A percentile compares a stretch with the other conserved stretches of the same genome.
Evolutionary conservation across 116 monocot genomes (phyloP).

Genomic region (Thalassia testudinum): DNA sequence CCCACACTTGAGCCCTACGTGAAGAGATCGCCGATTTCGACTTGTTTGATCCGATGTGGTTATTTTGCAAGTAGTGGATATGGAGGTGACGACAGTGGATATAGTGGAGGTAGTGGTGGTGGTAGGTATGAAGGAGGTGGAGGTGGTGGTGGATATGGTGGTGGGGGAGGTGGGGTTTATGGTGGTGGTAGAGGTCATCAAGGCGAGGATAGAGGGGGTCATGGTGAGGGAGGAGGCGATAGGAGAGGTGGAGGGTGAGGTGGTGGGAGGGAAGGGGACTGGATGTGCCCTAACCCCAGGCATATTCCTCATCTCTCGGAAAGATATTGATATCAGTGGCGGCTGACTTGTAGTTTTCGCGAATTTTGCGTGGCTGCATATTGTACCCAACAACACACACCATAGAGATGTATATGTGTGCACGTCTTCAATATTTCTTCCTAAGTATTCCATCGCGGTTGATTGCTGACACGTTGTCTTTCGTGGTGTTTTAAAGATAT

Average conservation of each 20-base stretch:
- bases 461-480: no score
- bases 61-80: slow-evolving; percentile 5
- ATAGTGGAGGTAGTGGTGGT: neutral
- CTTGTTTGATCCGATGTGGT: neutral
- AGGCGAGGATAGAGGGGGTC: slow-evolving; percentile 8
- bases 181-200: slow-evolving; percentile 5
- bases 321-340: no score
- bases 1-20: no score
- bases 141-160: no score
- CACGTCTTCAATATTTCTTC: no score
- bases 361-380: no score
- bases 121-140: slow-evolving; percentile 8
- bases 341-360: no score
- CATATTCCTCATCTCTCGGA: slow-evolving; percentile 6
- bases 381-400: no score
- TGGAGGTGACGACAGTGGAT: slow-evolving; percentile 10
- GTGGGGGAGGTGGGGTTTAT: neutral
- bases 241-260: slow-evolving; percentile 11
- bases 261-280: slow-evolving; percentile 80
- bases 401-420: no score
- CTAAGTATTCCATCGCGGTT: no score
- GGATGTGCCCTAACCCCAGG: slow-evolving; percentile 85
- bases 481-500: no score
- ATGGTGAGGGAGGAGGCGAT: slow-evolving; percentile 4
- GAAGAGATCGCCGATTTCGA: no score